These are phyloP conservation scores for Neurospora sublineolata DNA, from an alignment of 495 filamentous ascomycete genomes.

Conservation along the genomic window DNA sequence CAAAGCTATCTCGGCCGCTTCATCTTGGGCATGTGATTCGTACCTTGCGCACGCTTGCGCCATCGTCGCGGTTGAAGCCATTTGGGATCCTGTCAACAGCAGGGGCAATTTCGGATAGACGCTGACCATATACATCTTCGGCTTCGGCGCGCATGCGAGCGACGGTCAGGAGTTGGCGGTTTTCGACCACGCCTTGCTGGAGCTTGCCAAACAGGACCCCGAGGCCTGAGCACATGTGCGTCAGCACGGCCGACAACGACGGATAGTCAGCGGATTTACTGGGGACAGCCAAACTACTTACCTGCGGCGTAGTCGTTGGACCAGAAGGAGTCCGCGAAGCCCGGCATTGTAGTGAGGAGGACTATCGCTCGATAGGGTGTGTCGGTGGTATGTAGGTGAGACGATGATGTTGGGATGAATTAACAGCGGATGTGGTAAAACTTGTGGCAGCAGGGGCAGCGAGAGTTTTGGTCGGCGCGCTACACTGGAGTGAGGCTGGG, in stretches of 20 bases:
- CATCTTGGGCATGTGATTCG: conserved; percentile 16
- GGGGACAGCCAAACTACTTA: conserved; percentile 25
- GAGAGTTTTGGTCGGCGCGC: conserved; percentile 10
- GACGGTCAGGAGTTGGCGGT: conserved; percentile 83
- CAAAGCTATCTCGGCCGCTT: conserved; percentile 5
- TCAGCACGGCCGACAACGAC: conserved; percentile 10
- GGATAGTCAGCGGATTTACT: neutral
- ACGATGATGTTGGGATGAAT: neutral
- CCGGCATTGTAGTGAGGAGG: conserved; percentile 47
- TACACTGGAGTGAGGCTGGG: conserved; percentile 17
- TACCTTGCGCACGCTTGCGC: conserved; percentile 90
- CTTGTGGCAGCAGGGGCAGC: conserved; percentile 11
- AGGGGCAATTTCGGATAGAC: conserved; percentile 71
- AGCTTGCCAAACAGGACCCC: conserved; percentile 95
- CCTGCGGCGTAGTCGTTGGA: conserved; percentile 85
- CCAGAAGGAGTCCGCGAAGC: conserved; percentile 93
- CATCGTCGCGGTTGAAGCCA: conserved; percentile 90
- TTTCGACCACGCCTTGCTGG: conserved; percentile 89
- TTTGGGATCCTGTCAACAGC: conserved; percentile 67
- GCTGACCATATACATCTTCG: conserved; percentile 77
- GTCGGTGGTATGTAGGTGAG: neutral
- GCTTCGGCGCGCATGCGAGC: conserved; percentile 93
- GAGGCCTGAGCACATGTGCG: conserved; percentile 44
- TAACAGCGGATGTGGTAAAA: neutral
- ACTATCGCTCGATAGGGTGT: conserved; percentile 4